These are phyloP conservation scores for Ceratocystis ficicola DNA, from an alignment of 2,329 filamentous ascomycete genomes.

Conservation along the genomic window DNA sequence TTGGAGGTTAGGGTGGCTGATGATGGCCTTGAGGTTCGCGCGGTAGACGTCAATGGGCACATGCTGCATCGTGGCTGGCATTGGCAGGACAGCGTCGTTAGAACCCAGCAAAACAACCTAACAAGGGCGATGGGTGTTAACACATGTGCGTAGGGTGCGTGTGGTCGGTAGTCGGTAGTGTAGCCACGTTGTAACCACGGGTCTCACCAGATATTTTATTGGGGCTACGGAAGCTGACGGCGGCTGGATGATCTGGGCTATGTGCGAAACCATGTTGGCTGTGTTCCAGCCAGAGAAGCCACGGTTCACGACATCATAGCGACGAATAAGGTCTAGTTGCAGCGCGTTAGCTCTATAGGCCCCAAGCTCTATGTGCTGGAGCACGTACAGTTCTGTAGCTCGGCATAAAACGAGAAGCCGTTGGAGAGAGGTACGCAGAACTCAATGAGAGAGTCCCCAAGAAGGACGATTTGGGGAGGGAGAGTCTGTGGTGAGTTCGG, in stretches of 20 bases:
- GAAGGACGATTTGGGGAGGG: conserved; percentile 62
- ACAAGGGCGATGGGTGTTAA: background rate
- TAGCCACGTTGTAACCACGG: too few relatives aligned
- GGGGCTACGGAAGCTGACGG: conserved; percentile 44
- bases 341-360: background rate
- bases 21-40: conserved; percentile 57
- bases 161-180: too few relatives aligned
- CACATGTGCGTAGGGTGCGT: background rate
- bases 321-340: conserved; percentile 54
- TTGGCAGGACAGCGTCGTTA: conserved; percentile 68
- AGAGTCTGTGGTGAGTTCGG: background rate
- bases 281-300: conserved; percentile 83
- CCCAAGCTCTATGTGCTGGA: background rate
- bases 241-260: conserved; percentile 60
- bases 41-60: conserved; percentile 66
- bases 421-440: conserved; percentile 46
- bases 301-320: conserved; percentile 76
- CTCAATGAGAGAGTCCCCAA: conserved; percentile 84
- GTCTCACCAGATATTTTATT: conserved; percentile 54
- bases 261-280: conserved; percentile 54
- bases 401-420: conserved; percentile 64
- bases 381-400: conserved; percentile 53
- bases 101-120: conserved; percentile 75
- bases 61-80: conserved; percentile 55
- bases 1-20: conserved; percentile 56